Percentiles rank a stretch among this genome's conserved stretches.
Conservation (phyloP, 2,329 filamentous ascomycete genomes). For the Fusarium veterinarium region DNA sequence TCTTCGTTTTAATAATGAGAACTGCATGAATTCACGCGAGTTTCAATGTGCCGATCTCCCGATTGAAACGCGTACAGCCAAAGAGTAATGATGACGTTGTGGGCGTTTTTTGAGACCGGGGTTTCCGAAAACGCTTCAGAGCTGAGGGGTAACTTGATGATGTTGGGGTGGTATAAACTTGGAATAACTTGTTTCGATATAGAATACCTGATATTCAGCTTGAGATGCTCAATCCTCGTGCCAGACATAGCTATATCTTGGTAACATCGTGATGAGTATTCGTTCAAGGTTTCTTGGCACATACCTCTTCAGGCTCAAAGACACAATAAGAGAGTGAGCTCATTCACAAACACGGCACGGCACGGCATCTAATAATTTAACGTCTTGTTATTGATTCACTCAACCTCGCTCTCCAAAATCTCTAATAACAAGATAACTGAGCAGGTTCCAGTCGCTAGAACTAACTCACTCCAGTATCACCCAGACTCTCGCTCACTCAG, state of each 20-base stretch:
- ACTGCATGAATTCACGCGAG: background rate
- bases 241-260: background rate
- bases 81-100: slow-evolving; percentile 35
- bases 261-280: background rate
- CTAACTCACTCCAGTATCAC: background rate
- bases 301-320: background rate
- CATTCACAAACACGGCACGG: background rate
- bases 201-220: background rate
- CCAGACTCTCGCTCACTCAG: slow-evolving; percentile 11
- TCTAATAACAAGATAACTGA: slow-evolving; percentile 25
- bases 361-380: background rate
- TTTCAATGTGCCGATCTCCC: slow-evolving; percentile 31
- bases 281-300: background rate
- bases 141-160: slow-evolving; percentile 4
- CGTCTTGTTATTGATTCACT: slow-evolving; percentile 42
- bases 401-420: slow-evolving; percentile 35
- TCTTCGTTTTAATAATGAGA: background rate
- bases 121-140: slow-evolving; percentile 5
- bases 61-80: background rate
- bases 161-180: background rate
- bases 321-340: background rate
- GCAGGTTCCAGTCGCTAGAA: slow-evolving; percentile 15
- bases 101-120: background rate
- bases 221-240: background rate
- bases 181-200: background rate